Evolutionary conservation across 768 basidiomycete genomes (phyloP).

Genomic region (Fistulinella prunicolor): DNA sequence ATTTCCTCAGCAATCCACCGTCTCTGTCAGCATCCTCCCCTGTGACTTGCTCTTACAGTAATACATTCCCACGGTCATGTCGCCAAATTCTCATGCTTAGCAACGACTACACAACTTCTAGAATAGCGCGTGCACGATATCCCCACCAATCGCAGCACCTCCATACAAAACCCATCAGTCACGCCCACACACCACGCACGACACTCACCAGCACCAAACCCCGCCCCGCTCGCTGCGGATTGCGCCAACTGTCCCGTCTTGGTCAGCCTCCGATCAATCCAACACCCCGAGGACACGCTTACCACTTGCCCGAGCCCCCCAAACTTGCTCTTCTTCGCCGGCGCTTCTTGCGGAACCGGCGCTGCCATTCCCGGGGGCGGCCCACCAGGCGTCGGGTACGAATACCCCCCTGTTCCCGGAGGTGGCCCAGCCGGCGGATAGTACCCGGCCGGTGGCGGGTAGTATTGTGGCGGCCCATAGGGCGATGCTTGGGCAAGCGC

Average conservation of each 20-base stretch:
- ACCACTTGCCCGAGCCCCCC: conserved; percentile 41
- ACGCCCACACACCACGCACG: no score
- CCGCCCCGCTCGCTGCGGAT: conserved; percentile 41
- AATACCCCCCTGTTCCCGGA: conserved; percentile 9
- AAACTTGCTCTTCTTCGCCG: conserved; percentile 36
- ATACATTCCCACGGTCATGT: conserved; percentile 19
- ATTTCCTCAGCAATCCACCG: conserved; percentile 27
- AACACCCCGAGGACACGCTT: conserved; percentile 3
- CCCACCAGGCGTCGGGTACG: conserved; percentile 30
- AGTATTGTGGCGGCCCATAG: conserved; percentile 12
- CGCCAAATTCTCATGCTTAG: conserved; percentile 18
- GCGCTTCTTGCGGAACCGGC: conserved; percentile 28
- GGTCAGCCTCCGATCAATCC: conserved; percentile 1
- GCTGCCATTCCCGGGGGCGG: conserved; percentile 34
- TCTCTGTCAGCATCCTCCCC: conserved; percentile 35
- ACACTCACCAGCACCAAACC: conserved; percentile 45
- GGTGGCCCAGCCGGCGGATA: conserved; percentile 13
- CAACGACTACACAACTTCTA: no score
- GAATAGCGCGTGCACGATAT: conserved; percentile 47
- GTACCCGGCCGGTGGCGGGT: conserved; percentile 17
- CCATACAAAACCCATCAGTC: background rate
- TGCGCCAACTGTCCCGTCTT: conserved; percentile 25
- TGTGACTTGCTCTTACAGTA: conserved; percentile 19
- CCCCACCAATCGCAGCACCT: conserved; percentile 47
- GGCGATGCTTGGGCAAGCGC: conserved; percentile 6